Evolutionary conservation across 176 grass and related monocot genomes (phyloP).

Genomic region (Musa schizocarpa): DNA sequence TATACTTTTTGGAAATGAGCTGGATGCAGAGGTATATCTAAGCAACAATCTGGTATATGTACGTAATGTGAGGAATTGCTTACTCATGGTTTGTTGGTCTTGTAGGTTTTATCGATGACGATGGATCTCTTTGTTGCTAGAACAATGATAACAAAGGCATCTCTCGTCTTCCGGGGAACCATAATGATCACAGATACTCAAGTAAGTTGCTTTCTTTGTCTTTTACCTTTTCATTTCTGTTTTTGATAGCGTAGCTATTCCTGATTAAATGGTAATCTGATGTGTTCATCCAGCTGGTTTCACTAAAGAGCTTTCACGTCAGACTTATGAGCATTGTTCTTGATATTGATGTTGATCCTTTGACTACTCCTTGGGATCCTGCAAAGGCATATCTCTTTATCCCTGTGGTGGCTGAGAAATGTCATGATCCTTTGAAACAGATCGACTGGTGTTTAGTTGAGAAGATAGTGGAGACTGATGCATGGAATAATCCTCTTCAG

Average conservation of each 20-base stretch:
- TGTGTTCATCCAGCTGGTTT: conserved; percentile 56
- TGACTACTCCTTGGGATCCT: conserved; percentile 92
- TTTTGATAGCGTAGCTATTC: background rate
- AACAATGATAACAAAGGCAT: conserved; percentile 99
- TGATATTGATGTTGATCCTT: conserved; percentile 95
- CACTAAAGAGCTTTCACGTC: conserved; percentile 98
- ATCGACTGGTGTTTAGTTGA: conserved; percentile 86
- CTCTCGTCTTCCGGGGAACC: conserved; percentile 85
- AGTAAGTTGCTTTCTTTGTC: conserved; percentile 29
- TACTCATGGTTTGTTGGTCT: conserved; percentile 18
- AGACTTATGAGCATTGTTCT: conserved; percentile 98
- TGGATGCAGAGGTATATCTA: conserved; percentile 95
- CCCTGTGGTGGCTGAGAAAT: conserved; percentile 50
- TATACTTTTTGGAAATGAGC: conserved; percentile 88
- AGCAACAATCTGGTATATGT: background rate
- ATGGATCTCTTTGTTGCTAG: conserved; percentile 99
- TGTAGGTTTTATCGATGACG: conserved; percentile 96
- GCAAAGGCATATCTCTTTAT: conserved; percentile 95
- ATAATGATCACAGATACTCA: conserved; percentile 83
- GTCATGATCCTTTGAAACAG: conserved; percentile 43
- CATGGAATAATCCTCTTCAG: conserved; percentile 95
- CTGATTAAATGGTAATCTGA: conserved; percentile 6
- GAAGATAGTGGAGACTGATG: conserved; percentile 73
- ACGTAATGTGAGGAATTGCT: background rate
- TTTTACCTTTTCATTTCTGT: background rate